These are phyloP conservation scores for Fistulifera pelliculosa DNA, from an alignment of 108 stramenopile species.

Conservation along the genomic window DNA sequence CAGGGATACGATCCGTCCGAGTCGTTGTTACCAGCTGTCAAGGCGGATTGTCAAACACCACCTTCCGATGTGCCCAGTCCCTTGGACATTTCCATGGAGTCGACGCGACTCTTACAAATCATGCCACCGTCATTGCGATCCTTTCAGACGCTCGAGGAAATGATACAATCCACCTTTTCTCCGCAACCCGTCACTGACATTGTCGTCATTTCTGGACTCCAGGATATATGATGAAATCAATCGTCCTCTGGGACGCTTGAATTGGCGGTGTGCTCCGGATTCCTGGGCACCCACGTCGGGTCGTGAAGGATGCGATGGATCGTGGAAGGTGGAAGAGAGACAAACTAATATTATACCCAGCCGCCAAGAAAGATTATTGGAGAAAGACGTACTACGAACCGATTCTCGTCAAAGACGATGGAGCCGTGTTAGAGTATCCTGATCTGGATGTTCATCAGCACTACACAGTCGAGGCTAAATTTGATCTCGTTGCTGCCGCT, in stretches of 20 bases:
- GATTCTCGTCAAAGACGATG: slow-evolving; percentile 52
- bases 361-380: slow-evolving; percentile 56
- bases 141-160: not conserved
- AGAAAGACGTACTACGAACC: slow-evolving; percentile 66
- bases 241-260: not conserved
- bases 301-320: slow-evolving; percentile 15
- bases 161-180: too few relatives aligned
- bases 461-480: slow-evolving; percentile 21
- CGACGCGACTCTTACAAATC: not conserved
- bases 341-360: slow-evolving; percentile 34
- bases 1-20: slow-evolving; percentile 26
- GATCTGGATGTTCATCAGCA: slow-evolving; percentile 3
- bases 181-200: too few relatives aligned
- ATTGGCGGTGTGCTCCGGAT: slow-evolving; percentile 17
- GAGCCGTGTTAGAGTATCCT: slow-evolving; percentile 12
- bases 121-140: not conserved
- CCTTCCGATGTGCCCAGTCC: slow-evolving; percentile 20
- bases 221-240: too few relatives aligned
- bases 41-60: slow-evolving; percentile 5
- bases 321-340: slow-evolving; percentile 14
- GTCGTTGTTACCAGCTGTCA: slow-evolving; percentile 17
- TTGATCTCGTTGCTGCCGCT: slow-evolving; percentile 17
- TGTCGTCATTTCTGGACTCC: too few relatives aligned
- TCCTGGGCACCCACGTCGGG: slow-evolving; percentile 2
- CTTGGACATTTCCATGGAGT: slow-evolving; percentile 71